phyloP scores from a whole-genome alignment of 352 stramenopile genomes.

The Phytophthora chlamydospora region DNA sequence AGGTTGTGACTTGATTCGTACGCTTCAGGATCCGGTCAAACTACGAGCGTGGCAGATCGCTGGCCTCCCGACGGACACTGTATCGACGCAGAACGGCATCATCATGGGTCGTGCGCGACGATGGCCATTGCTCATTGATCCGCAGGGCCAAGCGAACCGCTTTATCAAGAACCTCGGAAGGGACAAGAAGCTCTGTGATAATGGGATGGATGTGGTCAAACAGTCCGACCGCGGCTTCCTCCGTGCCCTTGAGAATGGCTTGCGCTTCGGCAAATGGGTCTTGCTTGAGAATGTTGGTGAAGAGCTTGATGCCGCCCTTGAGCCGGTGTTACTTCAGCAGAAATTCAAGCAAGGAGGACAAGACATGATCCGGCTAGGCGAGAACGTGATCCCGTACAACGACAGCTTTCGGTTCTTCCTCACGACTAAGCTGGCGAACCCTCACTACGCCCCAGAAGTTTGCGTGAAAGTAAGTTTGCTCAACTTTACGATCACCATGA shows the following conservation, averaged over 20 bases:
- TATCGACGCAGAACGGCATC: conserved; percentile 95
- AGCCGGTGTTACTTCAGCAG: conserved; percentile 90
- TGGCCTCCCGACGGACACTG: conserved; percentile 83
- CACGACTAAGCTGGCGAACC: conserved; percentile 93
- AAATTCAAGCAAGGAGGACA: conserved; percentile 94
- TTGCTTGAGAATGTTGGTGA: conserved; percentile 92
- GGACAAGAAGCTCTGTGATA: conserved; percentile 86
- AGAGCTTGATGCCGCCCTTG: conserved; percentile 89
- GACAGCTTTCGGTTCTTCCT: conserved; percentile 92
- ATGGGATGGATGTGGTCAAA: conserved; percentile 93
- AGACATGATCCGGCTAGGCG: conserved; percentile 91
- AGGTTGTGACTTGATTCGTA: conserved; percentile 89
- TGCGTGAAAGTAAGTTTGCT: conserved; percentile 93
- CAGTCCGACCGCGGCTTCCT: conserved; percentile 89
- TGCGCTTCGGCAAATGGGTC: conserved; percentile 93
- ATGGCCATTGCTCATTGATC: conserved; percentile 92
- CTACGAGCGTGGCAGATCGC: conserved; percentile 89
- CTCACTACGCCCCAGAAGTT: conserved; percentile 92
- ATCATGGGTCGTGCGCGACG: conserved; percentile 86
- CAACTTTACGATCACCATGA: conserved; percentile 94
- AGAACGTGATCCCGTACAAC: conserved; percentile 94
- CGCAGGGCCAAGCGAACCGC: conserved; percentile 92
- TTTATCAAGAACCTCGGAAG: conserved; percentile 92
- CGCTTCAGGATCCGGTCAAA: conserved; percentile 89
- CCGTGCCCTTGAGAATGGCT: conserved; percentile 87